phyloP scores from a whole-genome alignment of 768 basidiomycete species.

The Tulasnella sp. region DNA sequence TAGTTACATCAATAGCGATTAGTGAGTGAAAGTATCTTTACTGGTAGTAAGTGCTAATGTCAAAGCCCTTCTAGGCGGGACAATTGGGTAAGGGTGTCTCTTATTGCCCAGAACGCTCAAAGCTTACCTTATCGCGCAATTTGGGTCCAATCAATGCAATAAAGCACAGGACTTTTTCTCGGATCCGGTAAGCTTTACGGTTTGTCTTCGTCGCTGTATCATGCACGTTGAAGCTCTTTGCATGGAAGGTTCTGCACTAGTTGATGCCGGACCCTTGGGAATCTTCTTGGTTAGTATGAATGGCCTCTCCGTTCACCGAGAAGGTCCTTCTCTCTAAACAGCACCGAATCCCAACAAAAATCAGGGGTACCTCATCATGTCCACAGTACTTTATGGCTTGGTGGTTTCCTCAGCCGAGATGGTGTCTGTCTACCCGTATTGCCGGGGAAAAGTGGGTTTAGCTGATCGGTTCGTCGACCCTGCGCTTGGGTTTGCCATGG shows the following conservation, averaged over 20 bases:
- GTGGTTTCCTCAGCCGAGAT: conserved; percentile 18
- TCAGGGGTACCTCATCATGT: conserved; percentile 14
- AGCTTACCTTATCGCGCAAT: too few relatives aligned
- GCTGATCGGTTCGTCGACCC: conserved; percentile 25
- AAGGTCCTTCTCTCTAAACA: not conserved
- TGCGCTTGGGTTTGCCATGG: conserved; percentile 25
- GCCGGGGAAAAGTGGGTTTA: conserved; percentile 19
- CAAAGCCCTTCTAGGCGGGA: not conserved
- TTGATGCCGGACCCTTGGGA: conserved; percentile 13
- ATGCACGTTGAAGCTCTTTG: not conserved
- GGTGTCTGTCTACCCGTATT: conserved; percentile 19
- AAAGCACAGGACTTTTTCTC: not conserved
- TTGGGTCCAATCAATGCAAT: not conserved
- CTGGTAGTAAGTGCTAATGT: not conserved
- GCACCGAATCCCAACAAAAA: not conserved
- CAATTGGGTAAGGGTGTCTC: not conserved
- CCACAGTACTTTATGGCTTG: conserved; percentile 6
- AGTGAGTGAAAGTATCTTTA: not conserved
- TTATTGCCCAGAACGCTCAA: too few relatives aligned
- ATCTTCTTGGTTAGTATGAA: conserved; percentile 12
- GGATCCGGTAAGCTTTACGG: not conserved
- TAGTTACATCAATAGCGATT: not conserved
- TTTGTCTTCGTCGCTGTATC: not conserved
- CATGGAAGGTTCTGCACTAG: conserved; percentile 13
- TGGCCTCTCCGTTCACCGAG: not conserved